Base-by-base conservation (phyloP, 805 yeast genomes). In the Monosporozyma servazzii region DNA sequence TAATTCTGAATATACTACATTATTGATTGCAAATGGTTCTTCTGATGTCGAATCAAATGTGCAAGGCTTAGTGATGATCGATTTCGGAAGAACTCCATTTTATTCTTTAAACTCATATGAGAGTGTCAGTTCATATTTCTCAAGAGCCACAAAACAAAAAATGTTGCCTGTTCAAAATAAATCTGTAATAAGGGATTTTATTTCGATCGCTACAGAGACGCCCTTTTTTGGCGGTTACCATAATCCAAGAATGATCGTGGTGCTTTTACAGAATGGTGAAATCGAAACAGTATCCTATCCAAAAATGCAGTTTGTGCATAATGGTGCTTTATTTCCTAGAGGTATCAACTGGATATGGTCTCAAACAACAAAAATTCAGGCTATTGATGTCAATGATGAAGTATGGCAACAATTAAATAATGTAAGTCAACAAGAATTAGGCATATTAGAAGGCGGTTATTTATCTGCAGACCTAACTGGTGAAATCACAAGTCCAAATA, bases 171-270 rank as follows among this genome's bases (percentile, higher is more conserved):
- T 82, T 15, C 77, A 78, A 20, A 73, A 76, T 7, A 58, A 65
- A 1, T 68, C 79, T 0, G 67, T 74, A 3, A 68, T 79, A n/a
- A 68, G 70, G 11, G 73, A 72, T 36, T 74, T 82, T 54, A 55
- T 79, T 25, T 75, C 85, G 45, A 61, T 90, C 57, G 76, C 84
- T 36, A 69, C 75, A 54, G 59, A 76, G 54, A 78, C 86, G 3
- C 96, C 97, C 0, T 85, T 81, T 65, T 89, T 86, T 67, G 73
- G 74, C 39, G 96, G 96, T 0, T 75, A 81, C 53, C 95, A 86
- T 65, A 81, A 86, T 61, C 96, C 98, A 0, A 64, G 75, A 2
- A 73, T 79, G 54, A 64, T 88, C 1, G 65, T 88, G 3, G 71
- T 85, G 3, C 61, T 82, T 3, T 66, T 84, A 25, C 79, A 77